phyloP scores from a whole-genome alignment of 768 basidiomycete species.

The Erythrobasidium yunnanense region DNA sequence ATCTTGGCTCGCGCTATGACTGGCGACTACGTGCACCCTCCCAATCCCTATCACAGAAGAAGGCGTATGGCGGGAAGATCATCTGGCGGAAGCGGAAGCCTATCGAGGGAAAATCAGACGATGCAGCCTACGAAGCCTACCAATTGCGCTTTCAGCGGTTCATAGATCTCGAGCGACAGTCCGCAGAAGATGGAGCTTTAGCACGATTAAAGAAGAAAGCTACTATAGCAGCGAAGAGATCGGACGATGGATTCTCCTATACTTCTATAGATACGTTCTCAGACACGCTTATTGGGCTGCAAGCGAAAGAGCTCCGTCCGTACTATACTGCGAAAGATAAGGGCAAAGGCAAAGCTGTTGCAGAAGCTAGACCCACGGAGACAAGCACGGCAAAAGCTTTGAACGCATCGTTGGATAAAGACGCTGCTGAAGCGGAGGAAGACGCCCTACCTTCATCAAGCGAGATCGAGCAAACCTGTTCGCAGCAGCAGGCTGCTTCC shows the following conservation, averaged over 20 bases:
- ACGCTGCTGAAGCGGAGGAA: too few relatives aligned
- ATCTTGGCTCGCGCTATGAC: constrained; percentile 19
- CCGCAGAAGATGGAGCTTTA: constrained; percentile 2
- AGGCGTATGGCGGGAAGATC: background rate
- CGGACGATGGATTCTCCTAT: background rate
- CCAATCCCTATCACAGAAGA: background rate
- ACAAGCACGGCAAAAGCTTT: too few relatives aligned
- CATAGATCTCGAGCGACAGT: constrained; percentile 3
- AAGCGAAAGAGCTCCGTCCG: too few relatives aligned
- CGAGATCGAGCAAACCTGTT: too few relatives aligned
- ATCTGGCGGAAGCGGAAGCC: constrained; percentile 2
- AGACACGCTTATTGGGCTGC: too few relatives aligned
- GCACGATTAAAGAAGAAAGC: background rate
- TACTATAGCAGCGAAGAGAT: background rate
- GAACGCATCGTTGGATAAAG: too few relatives aligned
- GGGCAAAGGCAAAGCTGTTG: too few relatives aligned
- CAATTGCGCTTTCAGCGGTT: background rate
- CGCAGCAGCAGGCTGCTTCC: too few relatives aligned
- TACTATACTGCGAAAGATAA: too few relatives aligned
- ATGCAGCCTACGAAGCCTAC: background rate
- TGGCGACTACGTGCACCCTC: constrained; percentile 19
- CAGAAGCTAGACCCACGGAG: too few relatives aligned
- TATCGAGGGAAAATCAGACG: background rate
- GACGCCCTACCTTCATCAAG: too few relatives aligned
- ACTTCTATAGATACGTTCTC: too few relatives aligned